Conservation (phyloP, 306 rosid species). For the Heteromeles arbutifolia region DNA sequence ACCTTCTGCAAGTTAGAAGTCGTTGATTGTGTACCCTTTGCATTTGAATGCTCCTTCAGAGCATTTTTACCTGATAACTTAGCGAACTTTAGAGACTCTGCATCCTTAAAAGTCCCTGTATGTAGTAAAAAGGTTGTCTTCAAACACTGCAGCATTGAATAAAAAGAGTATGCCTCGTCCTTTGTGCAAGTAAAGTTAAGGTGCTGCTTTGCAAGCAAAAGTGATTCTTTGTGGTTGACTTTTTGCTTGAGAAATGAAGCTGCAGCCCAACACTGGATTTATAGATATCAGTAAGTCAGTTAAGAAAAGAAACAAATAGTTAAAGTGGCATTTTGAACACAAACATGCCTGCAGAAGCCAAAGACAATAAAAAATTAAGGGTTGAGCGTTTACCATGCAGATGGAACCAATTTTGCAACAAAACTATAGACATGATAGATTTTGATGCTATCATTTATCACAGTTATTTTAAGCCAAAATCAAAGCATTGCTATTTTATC, state of each 20-base stretch:
- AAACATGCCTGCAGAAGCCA: background rate
- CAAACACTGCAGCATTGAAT: slow-evolving; percentile 60
- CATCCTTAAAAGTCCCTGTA: slow-evolving; percentile 18
- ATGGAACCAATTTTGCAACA: background rate
- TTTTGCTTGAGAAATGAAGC: slow-evolving; percentile 53
- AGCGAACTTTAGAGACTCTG: slow-evolving; percentile 26
- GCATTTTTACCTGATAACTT: background rate
- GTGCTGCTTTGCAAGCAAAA: slow-evolving; percentile 50
- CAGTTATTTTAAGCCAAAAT: background rate
- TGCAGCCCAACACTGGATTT: slow-evolving; percentile 72
- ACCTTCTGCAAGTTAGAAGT: slow-evolving; percentile 14
- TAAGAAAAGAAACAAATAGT: background rate
- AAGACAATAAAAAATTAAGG: background rate
- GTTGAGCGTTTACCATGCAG: too few species aligned
- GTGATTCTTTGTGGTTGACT: slow-evolving; percentile 47
- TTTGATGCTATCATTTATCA: background rate
- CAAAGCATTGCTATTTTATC: background rate
- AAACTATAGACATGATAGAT: background rate
- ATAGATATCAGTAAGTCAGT: slow-evolving; percentile 1
- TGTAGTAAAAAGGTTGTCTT: slow-evolving; percentile 44
- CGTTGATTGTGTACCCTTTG: slow-evolving; percentile 4
- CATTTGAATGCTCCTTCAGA: slow-evolving; percentile 6
- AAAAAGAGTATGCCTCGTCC: slow-evolving; percentile 45
- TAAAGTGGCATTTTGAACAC: background rate
- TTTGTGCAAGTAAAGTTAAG: slow-evolving; percentile 55